Evolutionary conservation across 2,329 filamentous ascomycete genomes (phyloP), one percentile per base, ranked within the genome.

Genomic region (Hymenoscyphus fraxineus): DNA sequence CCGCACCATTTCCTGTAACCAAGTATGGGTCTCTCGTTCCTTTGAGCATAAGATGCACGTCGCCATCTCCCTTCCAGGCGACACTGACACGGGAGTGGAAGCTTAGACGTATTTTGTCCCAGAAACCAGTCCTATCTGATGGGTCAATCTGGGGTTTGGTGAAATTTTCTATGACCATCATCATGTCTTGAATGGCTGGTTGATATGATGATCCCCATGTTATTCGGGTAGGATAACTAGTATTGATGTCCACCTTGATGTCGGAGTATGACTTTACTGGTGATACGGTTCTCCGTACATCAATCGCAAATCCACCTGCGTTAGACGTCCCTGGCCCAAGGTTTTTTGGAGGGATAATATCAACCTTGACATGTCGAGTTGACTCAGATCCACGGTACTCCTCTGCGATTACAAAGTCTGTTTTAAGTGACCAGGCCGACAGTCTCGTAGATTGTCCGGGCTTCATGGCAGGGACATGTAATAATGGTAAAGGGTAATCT

Each of bases 191-290:
- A 59, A 99, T 94, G 1, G 94, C 94, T 35, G 96, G 95, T 74
- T 99, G 96, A 73, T 98, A 99, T 1, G 93, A 97, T 57, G 95
- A 93, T 7, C 93, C 93, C 96, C 95, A 99, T 0, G 94, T 97
- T 61, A 99, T 94, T 56, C 91, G 88, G 0, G 95, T 99, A 1
- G 96, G 92, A 65, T 94, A 86, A 62, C 89, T 90, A 1, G 94
- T 97, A 76, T 98, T 97, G 76, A 99, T 93, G 68, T 97, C 91
- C 71, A 99, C 83, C 40, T 85, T 86, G 77, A 97, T 93, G 73
- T 98, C 90, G 0, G 95, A 97, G 75, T 95, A 99, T 0, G 93
- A 96, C 78, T 99, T 99, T 68, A 99, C 92, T 0, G 96, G 92
- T 9, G 93, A 92, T 39, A 98, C 91, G 0, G 95, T 98, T 56